Conservation (phyloP, 495 filamentous ascomycete species). For the Daldinia grandis region DNA sequence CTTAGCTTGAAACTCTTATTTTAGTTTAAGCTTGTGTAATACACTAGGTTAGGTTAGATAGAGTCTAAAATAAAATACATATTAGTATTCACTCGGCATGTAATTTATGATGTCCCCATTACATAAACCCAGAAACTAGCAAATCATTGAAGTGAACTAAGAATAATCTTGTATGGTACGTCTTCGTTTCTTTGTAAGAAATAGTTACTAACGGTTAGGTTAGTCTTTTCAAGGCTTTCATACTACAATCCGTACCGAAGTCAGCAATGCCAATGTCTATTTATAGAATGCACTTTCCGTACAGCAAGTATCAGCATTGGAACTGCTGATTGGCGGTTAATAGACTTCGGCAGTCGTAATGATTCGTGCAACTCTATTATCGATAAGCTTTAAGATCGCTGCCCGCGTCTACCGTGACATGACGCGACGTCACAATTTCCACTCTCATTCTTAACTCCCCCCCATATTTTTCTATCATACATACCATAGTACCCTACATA, state of each 20-base stretch:
- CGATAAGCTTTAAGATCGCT: slow-evolving; percentile 19
- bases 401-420: slow-evolving; percentile 28
- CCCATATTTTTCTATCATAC: slow-evolving; percentile 6
- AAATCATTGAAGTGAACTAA: too few species aligned
- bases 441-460: slow-evolving; percentile 17
- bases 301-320: slow-evolving; percentile 10
- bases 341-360: not conserved
- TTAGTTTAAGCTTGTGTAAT: too few species aligned
- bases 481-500: too few species aligned
- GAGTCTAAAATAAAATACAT: too few species aligned
- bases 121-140: too few species aligned
- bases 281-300: not conserved
- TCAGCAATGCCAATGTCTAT: not conserved
- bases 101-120: not conserved
- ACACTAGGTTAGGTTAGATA: too few species aligned
- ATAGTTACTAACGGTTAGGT: too few species aligned
- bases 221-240: too few species aligned
- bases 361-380: slow-evolving; percentile 22
- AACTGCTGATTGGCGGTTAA: slow-evolving; percentile 18
- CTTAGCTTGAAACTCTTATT: too few species aligned
- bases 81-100: not conserved
- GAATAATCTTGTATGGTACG: too few species aligned
- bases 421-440: slow-evolving; percentile 36
- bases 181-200: too few species aligned
- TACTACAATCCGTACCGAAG: too few species aligned